Conservation (phyloP, 176 grass and related monocot genomes). For the Hyparrhenia diplandra region DNA sequence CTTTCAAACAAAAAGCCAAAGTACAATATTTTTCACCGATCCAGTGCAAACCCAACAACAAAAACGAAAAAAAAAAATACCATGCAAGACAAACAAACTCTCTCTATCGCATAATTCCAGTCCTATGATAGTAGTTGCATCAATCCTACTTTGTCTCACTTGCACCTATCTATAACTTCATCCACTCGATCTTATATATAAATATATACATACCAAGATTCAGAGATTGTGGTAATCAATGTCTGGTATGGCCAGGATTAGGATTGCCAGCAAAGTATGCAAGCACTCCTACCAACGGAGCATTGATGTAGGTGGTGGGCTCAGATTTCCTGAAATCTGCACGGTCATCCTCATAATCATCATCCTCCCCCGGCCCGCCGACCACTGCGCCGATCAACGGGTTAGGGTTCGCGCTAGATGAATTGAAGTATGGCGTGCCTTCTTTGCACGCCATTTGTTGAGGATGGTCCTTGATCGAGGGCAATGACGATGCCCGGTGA, state of each 20-base stretch:
- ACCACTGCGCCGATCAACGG: slow-evolving; percentile 70
- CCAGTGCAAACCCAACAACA: neutral
- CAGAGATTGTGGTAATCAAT: slow-evolving; percentile 3
- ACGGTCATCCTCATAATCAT: slow-evolving; percentile 69
- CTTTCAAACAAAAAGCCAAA: neutral
- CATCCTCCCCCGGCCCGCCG: slow-evolving; percentile 84
- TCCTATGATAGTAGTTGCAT: neutral
- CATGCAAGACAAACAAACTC: neutral
- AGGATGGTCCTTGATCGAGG: slow-evolving; percentile 65
- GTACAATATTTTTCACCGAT: neutral
- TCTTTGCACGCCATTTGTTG: slow-evolving; percentile 64
- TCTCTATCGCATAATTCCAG: slow-evolving; percentile 1
- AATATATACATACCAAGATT: slow-evolving; percentile 2
- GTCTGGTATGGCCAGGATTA: neutral
- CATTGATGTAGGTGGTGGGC: slow-evolving; percentile 95
- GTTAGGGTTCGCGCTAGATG: slow-evolving; percentile 59
- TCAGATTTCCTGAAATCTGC: slow-evolving; percentile 83
- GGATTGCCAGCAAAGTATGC: slow-evolving; percentile 74
- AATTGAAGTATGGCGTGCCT: slow-evolving; percentile 66
- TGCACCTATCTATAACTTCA: neutral
- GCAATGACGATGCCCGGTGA: slow-evolving; percentile 78
- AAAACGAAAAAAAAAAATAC: neutral
- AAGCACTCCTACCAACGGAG: slow-evolving; percentile 77
- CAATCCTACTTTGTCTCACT: slow-evolving; percentile 7
- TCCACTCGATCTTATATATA: neutral